These are phyloP conservation scores for Hibiscus syriacus DNA, from an alignment of 345 rosid species.

Conservation along the genomic window DNA sequence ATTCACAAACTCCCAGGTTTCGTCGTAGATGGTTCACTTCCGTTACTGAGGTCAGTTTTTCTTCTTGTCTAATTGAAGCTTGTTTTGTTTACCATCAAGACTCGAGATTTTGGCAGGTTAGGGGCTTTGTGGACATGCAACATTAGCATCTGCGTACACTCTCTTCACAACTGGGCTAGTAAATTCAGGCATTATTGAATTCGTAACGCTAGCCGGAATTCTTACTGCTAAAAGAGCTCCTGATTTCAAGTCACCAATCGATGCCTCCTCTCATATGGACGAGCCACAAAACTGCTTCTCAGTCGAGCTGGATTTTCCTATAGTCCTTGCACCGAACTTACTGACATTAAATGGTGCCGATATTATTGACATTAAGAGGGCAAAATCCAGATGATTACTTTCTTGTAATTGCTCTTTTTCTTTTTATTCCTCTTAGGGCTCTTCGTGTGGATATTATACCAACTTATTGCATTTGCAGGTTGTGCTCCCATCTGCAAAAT, in stretches of 20 bases:
- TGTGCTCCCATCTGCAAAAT: conserved; percentile 54
- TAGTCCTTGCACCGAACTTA: conserved; percentile 24
- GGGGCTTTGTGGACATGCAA: conserved; percentile 76
- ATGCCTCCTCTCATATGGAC: conserved; percentile 15
- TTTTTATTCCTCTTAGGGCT: background rate
- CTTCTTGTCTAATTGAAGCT: no score
- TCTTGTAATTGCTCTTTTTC: conserved; percentile 31
- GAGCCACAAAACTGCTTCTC: conserved; percentile 18
- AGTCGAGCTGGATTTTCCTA: conserved; percentile 59
- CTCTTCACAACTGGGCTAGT: conserved; percentile 50
- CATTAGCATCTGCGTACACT: conserved; percentile 71
- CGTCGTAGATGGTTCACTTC: conserved; percentile 69
- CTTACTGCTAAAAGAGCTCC: conserved; percentile 51
- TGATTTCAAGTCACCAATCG: conserved; percentile 1
- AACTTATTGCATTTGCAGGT: conserved; percentile 27
- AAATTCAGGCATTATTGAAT: conserved; percentile 48
- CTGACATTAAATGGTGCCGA: conserved; percentile 47
- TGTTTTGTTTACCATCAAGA: background rate
- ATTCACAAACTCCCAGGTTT: conserved; percentile 28
- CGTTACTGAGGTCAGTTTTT: conserved; percentile 26
- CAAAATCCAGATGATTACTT: conserved; percentile 22
- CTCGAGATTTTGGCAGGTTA: conserved; percentile 10
- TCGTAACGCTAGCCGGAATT: conserved; percentile 57
- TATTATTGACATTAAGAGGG: conserved; percentile 43
- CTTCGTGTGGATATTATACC: background rate